Conservation (phyloP, 305 asterid species). For the Fraxinus sp. region DNA sequence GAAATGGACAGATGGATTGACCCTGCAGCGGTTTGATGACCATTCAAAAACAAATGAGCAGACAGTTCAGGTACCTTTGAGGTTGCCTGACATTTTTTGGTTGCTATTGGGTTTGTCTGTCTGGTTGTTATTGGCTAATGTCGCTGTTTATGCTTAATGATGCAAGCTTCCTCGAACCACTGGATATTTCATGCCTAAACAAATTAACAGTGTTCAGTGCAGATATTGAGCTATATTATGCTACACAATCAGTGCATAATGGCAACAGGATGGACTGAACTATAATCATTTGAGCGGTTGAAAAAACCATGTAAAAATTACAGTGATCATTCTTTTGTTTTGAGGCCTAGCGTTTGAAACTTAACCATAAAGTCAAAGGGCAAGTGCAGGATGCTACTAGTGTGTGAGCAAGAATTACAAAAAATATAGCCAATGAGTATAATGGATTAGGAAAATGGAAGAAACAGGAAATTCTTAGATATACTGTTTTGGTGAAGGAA, state of each 20-base stretch:
- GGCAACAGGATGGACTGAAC: neutral
- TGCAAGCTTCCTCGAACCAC: neutral
- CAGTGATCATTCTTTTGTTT: neutral
- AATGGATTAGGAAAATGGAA: neutral
- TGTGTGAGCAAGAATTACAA: neutral
- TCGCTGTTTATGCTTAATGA: neutral
- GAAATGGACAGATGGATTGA: conserved; percentile 92
- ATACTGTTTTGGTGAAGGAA: neutral
- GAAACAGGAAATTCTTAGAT: neutral
- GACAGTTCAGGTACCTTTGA: conserved; percentile 68
- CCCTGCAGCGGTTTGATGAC: conserved; percentile 78
- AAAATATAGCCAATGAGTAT: neutral
- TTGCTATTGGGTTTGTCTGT: neutral
- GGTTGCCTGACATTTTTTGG: neutral
- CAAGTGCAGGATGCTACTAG: neutral
- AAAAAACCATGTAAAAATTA: neutral
- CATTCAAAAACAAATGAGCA: conserved; percentile 95
- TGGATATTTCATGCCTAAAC: neutral
- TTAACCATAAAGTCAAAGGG: neutral
- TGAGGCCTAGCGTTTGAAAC: neutral
- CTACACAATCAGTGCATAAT: neutral
- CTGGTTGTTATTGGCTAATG: neutral
- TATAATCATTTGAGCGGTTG: neutral
- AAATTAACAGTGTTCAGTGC: neutral
- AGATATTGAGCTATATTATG: neutral